These are phyloP conservation scores for Iris macrosiphon DNA, from an alignment of 106 monocot species.

Conservation along the genomic window DNA sequence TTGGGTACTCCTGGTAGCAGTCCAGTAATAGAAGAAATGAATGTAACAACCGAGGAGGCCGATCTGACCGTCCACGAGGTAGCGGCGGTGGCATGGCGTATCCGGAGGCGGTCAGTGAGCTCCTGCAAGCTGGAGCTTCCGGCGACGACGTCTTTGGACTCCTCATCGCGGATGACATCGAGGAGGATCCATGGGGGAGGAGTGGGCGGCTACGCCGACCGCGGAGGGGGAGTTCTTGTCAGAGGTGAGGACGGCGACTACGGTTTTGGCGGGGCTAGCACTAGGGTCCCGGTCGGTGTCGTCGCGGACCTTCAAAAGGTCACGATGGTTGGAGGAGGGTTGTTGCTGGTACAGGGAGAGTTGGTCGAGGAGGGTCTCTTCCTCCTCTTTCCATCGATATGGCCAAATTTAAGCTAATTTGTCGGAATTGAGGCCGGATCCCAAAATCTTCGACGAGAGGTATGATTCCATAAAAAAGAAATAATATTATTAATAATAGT, in stretches of 20 bases:
- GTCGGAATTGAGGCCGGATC: not conserved
- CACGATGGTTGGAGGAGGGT: slow-evolving; percentile 11
- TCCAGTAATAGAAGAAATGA: too few species aligned
- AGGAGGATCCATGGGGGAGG: slow-evolving; percentile 7
- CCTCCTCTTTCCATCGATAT: slow-evolving; percentile 9
- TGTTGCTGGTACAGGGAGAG: slow-evolving; percentile 14
- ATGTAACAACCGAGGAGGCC: not conserved
- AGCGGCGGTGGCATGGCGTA: not conserved
- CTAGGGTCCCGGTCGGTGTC: not conserved
- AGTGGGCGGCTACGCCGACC: not conserved
- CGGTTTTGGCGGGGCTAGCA: not conserved
- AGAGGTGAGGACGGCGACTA: slow-evolving; percentile 14
- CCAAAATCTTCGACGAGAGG: too few species aligned
- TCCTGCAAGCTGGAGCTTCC: not conserved
- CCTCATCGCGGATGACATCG: too few species aligned
- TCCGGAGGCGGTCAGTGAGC: not conserved
- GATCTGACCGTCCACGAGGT: too few species aligned
- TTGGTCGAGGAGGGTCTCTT: slow-evolving; percentile 4
- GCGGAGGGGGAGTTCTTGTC: not conserved
- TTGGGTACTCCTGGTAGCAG: too few species aligned
- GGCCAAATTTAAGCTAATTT: too few species aligned
- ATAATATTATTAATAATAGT: too few species aligned
- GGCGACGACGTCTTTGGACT: not conserved
- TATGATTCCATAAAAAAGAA: too few species aligned
- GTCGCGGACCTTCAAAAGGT: slow-evolving; percentile 6